phyloP scores from a whole-genome alignment of 371 early-diverging fungal species.

The Neoconidiobolus thromboides region DNA sequence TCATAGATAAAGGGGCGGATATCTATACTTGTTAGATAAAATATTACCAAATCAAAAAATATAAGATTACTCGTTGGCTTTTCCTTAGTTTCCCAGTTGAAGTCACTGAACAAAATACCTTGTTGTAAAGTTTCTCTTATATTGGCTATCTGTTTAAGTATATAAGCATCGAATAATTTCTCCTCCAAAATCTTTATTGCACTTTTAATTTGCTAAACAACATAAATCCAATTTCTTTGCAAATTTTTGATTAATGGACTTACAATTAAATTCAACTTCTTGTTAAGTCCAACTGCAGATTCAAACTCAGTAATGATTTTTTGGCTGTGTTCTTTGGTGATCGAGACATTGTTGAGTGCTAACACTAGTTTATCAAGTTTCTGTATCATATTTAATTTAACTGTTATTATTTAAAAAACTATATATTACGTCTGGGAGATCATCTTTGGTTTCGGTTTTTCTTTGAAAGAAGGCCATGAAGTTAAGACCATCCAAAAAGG shows the following conservation, averaged over 20 bases:
- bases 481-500: background rate
- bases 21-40: constrained; percentile 20
- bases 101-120: constrained; percentile 66
- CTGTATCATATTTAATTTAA: background rate
- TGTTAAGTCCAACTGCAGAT: background rate
- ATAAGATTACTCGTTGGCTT: constrained; percentile 38
- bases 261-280: background rate
- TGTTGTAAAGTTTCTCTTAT: constrained; percentile 47
- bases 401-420: too few relatives aligned
- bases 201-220: background rate
- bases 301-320: background rate
- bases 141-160: constrained; percentile 44
- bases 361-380: background rate
- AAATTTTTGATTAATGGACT: background rate
- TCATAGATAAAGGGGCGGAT: constrained; percentile 75
- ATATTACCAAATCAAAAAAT: background rate
- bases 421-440: background rate
- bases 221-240: background rate
- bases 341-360: background rate
- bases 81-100: constrained; percentile 65
- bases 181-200: constrained; percentile 30
- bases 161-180: constrained; percentile 64
- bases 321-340: background rate
- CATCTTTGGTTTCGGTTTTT: background rate
- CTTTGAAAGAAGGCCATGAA: background rate